Percentiles rank a stretch among this genome's conserved stretches.
phyloP scores from a whole-genome alignment of 768 basidiomycete genomes.

The Serpula lacrymans region DNA sequence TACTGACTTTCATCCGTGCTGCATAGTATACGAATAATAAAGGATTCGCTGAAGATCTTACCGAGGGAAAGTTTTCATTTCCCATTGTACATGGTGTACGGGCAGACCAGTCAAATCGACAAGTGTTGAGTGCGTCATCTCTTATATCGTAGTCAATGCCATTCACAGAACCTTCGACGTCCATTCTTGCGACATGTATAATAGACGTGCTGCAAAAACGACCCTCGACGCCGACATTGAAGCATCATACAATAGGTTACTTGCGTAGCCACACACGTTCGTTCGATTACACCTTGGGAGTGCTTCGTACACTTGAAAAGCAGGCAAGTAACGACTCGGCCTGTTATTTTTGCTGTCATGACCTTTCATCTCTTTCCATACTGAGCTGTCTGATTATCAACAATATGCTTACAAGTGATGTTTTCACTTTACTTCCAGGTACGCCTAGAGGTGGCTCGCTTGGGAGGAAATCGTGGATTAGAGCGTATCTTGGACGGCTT shows the following conservation, averaged over 20 bases:
- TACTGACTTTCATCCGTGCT: too few relatives aligned
- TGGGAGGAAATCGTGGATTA: slow-evolving; percentile 71
- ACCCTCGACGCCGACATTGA: slow-evolving; percentile 74
- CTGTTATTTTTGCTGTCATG: too few relatives aligned
- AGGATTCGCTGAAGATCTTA: slow-evolving; percentile 86
- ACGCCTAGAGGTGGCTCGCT: slow-evolving; percentile 54
- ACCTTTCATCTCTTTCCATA: too few relatives aligned
- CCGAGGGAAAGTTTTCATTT: slow-evolving; percentile 95
- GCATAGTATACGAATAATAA: slow-evolving; percentile 84
- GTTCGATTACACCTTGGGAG: slow-evolving; percentile 75
- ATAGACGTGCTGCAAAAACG: slow-evolving; percentile 85
- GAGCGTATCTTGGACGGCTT: slow-evolving; percentile 53
- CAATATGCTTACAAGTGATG: slow-evolving; percentile 54
- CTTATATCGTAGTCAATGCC: not conserved
- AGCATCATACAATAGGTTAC: slow-evolving; percentile 72
- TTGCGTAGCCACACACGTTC: slow-evolving; percentile 67
- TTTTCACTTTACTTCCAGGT: slow-evolving; percentile 27
- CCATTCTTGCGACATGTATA: not conserved
- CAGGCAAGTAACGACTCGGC: too few relatives aligned
- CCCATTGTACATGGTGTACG: slow-evolving; percentile 88
- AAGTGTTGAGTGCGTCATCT: slow-evolving; percentile 65
- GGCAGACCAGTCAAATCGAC: slow-evolving; percentile 66
- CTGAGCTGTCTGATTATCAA: slow-evolving; percentile 58
- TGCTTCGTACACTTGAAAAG: slow-evolving; percentile 60
- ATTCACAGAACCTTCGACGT: too few relatives aligned